Conservation (phyloP, 768 basidiomycete species). For the Trametes villosa region DNA sequence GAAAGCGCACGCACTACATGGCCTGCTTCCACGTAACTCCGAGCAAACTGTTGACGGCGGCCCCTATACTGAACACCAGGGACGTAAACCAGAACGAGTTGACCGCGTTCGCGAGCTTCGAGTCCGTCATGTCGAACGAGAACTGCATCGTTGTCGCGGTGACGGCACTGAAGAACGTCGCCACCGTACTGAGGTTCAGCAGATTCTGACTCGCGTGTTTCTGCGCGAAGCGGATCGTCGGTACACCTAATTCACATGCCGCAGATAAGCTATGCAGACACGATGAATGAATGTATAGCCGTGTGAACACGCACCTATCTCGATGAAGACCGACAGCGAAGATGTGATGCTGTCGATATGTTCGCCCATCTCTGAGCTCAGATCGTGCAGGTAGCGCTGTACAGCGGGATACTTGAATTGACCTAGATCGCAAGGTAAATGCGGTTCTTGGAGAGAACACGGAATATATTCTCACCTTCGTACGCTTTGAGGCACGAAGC, state of each 20-base stretch:
- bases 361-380: conserved; percentile 74
- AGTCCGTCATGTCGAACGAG: conserved; percentile 52
- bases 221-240: conserved; percentile 76
- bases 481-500: conserved; percentile 72
- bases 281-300: background rate
- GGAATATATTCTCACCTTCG: conserved; percentile 44
- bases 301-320: conserved; percentile 57
- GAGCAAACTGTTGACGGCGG: conserved; percentile 77
- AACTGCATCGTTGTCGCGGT: conserved; percentile 76
- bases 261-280: background rate
- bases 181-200: conserved; percentile 74
- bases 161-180: conserved; percentile 78
- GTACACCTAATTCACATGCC: conserved; percentile 54
- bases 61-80: conserved; percentile 75
- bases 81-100: conserved; percentile 79
- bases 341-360: conserved; percentile 71
- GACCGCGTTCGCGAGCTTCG: conserved; percentile 51
- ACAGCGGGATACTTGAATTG: conserved; percentile 76
- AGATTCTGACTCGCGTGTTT: conserved; percentile 66
- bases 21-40: conserved; percentile 82
- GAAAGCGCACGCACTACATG: conserved; percentile 64
- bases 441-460: no score
- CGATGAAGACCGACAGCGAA: conserved; percentile 73
- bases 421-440: conserved; percentile 42
- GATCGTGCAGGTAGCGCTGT: conserved; percentile 74